These are phyloP conservation scores for Kodamaea laetipori DNA, from an alignment of 805 yeast genomes.

Conservation along the genomic window DNA sequence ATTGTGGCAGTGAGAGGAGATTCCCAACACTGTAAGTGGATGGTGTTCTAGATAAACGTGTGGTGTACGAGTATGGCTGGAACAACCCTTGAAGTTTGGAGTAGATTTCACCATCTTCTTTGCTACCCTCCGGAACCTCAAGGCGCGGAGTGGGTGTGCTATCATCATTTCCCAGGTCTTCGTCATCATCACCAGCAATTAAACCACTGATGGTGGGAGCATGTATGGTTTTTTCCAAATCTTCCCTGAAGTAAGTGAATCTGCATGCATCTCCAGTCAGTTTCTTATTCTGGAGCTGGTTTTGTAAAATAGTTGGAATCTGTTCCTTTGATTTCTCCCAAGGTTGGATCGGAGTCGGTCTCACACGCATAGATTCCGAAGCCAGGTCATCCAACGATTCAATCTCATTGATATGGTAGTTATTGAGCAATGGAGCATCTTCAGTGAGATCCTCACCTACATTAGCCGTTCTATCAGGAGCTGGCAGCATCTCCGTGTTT, in stretches of 20 bases:
- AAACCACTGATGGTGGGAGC: conserved; percentile 86
- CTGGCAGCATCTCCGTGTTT: conserved; percentile 6
- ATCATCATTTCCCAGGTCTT: conserved; percentile 1
- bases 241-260: conserved; percentile 91
- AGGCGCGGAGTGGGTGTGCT: not conserved
- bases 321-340: conserved; percentile 53
- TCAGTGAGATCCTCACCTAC: conserved; percentile 16
- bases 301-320: conserved; percentile 32
- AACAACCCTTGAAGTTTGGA: conserved; percentile 26
- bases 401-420: conserved; percentile 35
- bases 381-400: conserved; percentile 41
- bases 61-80: conserved; percentile 25
- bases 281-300: conserved; percentile 11
- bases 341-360: conserved; percentile 76
- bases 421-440: conserved; percentile 32
- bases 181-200: conserved; percentile 11
- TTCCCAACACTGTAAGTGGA: conserved; percentile 14
- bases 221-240: conserved; percentile 84
- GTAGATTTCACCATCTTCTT: conserved; percentile 5
- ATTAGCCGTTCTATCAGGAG: not conserved
- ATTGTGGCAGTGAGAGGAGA: conserved; percentile 4
- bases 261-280: conserved; percentile 44
- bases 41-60: conserved; percentile 12
- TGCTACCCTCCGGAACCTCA: conserved; percentile 8
- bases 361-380: conserved; percentile 48